A percentile compares a stretch with the other conserved stretches of the same genome.
Conservation (phyloP, 768 basidiomycete species). For the Trametes cubensis region DNA sequence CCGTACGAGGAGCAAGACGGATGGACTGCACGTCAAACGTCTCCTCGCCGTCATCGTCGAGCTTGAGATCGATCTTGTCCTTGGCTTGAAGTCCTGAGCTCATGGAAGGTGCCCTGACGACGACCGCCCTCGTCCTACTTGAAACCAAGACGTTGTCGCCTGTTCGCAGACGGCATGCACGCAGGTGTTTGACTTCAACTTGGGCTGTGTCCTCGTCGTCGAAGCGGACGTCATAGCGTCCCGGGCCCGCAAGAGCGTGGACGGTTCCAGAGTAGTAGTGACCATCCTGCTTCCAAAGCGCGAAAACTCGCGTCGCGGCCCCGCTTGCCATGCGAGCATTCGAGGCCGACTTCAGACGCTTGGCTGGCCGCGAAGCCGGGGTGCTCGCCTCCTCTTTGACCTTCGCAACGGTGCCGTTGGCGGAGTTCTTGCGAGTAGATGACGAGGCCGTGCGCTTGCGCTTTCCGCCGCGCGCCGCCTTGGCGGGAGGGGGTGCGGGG, state of each 20-base stretch:
- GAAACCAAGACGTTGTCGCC: slow-evolving; percentile 60
- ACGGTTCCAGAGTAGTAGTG: slow-evolving; percentile 66
- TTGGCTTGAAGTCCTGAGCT: slow-evolving; percentile 13
- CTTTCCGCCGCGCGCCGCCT: slow-evolving; percentile 47
- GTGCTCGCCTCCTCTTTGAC: slow-evolving; percentile 18
- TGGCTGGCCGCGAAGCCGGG: slow-evolving; percentile 19
- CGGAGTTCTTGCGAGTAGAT: slow-evolving; percentile 30
- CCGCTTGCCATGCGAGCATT: background rate
- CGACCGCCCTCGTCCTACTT: slow-evolving; percentile 28
- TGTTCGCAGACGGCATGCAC: slow-evolving; percentile 48
- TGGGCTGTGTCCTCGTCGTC: slow-evolving; percentile 61
- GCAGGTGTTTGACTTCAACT: slow-evolving; percentile 39
- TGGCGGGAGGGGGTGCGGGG: slow-evolving; percentile 40
- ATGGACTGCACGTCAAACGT: slow-evolving; percentile 42
- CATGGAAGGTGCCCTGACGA: slow-evolving; percentile 17
- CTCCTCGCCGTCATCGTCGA: slow-evolving; percentile 42
- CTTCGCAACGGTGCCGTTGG: slow-evolving; percentile 18
- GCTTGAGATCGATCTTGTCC: slow-evolving; percentile 40
- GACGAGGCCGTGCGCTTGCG: slow-evolving; percentile 27
- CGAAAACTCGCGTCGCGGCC: slow-evolving; percentile 64
- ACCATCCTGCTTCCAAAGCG: slow-evolving; percentile 62
- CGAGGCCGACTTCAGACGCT: slow-evolving; percentile 27
- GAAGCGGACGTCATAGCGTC: slow-evolving; percentile 57
- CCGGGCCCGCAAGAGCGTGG: slow-evolving; percentile 37
- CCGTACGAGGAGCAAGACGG: slow-evolving; percentile 53